Evolutionary conservation across 176 grass and related monocot genomes (phyloP), one percentile per base, ranked within the genome.

Genomic region (Pontederia crassipes): DNA sequence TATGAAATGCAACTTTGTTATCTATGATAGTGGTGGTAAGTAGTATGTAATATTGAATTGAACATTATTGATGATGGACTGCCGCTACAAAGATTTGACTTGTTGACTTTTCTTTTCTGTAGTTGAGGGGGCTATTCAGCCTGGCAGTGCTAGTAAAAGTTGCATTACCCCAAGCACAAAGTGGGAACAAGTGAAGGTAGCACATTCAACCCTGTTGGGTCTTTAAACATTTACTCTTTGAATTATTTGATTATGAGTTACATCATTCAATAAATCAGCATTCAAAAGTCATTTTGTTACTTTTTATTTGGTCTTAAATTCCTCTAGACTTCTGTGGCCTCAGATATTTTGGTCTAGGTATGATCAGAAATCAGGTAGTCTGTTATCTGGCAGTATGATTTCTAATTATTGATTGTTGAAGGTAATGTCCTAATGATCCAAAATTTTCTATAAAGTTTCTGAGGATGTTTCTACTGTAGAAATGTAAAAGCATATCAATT

Each of bases 121-220:
- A 98, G 87, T 64, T 72, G 87, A 92, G 78, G 87, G 71, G 55
- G 48, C 64, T n/a, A 46, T 68, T 17, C 79, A 81, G 32, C 64
- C 84, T 62, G 87, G 81, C 14, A 88, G 45, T 57, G 61, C 64
- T 54, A 69, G 81, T 14, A 97, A 88, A 54, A 91, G 71, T 80
- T 86, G 84, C 71, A 98, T 98, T 75, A 92, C 81, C 12, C 74
- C 84, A 65, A 78, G 59, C 48, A 92, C 87, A 60, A 98, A 88
- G 58, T 98, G 93, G 93, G 87, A 97, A 65, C 87, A 97, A 67
- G 84, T 92, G 16, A 98, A 98, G 84, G 93, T 98, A 77, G 57
- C 65, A 13, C 66, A 28, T 71, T 47, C 18, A 48, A n/a, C 47
- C 45, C 55, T 65, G 74, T 15, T 70, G 27, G 26, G 1, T 9